Evolutionary conservation across 495 filamentous ascomycete genomes (phyloP), one percentile per base, ranked within the genome.

Genomic region (Pyrenopolyporus hunteri): DNA sequence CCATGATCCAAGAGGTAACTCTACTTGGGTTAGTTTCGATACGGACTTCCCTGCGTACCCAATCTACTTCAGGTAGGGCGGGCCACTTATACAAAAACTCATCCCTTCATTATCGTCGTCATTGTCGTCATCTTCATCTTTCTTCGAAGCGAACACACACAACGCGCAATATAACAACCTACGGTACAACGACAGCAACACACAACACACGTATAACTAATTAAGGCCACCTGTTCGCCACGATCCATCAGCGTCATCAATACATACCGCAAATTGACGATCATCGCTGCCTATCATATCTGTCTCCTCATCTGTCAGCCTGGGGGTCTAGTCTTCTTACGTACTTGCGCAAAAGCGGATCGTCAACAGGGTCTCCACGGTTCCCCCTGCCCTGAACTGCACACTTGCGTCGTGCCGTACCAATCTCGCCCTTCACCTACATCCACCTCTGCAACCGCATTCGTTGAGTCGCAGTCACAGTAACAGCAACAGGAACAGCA

Each of bases 261-360:
- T 28, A 35, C 39, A 26, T 32, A 51, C 47, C 26, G 42, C 35
- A 59, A 48, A 44, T 39, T 48, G 40, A 35, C 50, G 63, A 66
- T 66, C 63, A 52, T 53, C 46, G 39, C 51, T 66, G 36, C 57
- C 14, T 37, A 46, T 53, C 47, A 60, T n/a, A n/a, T 32, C 39
- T 46, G 39, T 20, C 46, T 57, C 32, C 20, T 57, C 51, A 31
- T 65, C 39, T 57, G 28, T 49, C 19, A 31, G 8, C 23, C 39
- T 43, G 40, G 26, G 19, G 57, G 25, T 23, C 36, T 46, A 37
- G 49, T 51, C 49, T 58, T 45, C 19, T 58, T 46, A 61, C 57
- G 40, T 53, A 60, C 31, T 39, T 47, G 46, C 45, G 49, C 28
- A 36, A 53, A n/a, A 48, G 25, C 33, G 37, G 61, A 64, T 64